Base-by-base conservation (phyloP, 2,329 filamentous ascomycete genomes). In the Blastomyces parvus region DNA sequence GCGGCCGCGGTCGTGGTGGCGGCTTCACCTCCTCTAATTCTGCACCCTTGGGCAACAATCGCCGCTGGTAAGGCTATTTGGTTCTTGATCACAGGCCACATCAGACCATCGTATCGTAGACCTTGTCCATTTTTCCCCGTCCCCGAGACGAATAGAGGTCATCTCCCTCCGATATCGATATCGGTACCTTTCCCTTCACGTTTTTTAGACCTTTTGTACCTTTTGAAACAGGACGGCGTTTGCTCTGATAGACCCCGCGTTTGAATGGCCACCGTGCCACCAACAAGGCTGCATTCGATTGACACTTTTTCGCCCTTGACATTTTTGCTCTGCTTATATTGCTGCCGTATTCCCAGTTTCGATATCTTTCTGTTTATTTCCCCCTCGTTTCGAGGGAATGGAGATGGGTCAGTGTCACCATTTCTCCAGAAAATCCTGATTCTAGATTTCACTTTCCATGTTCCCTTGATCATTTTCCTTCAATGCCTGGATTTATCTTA, bases 1-100 rank as follows among this genome's bases (percentile, higher is more conserved):
- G 83, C 64, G 80, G 84, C 69, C 81, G 89, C 71, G 88, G 88
- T 74, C 84, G n/a, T n/a, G n/a, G 88, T 71, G 86, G 88, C 71
- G 78, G 81, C 67, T 84, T 79, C 74, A 83, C 82, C 73, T 80
- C 80, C 70, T 82, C 82, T 71, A 86, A 86, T 73, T 74, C 79
- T 69, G 83, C 83, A 67, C 83, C 83, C 62, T 76, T 86, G 68
- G 83, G 83, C 68, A 76, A 74, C 67, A 78, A 76, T 76, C 79
- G 82, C 70, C 81, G 83, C 73, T 86, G 84, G 84, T 86, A 82
- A 67, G 71, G 50, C 46, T 27, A 30, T 46, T 33, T 61, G 22
- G n/a, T 52, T 59, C 55, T n/a, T 60, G 36, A 59, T 36, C 38
- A 27, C 30, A 17, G n/a, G 22, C 30, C 61, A 25, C 25, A 36